These are phyloP conservation scores for Pseudocercospora fijiensis DNA, from an alignment of 2,329 filamentous ascomycete species.

Conservation along the genomic window DNA sequence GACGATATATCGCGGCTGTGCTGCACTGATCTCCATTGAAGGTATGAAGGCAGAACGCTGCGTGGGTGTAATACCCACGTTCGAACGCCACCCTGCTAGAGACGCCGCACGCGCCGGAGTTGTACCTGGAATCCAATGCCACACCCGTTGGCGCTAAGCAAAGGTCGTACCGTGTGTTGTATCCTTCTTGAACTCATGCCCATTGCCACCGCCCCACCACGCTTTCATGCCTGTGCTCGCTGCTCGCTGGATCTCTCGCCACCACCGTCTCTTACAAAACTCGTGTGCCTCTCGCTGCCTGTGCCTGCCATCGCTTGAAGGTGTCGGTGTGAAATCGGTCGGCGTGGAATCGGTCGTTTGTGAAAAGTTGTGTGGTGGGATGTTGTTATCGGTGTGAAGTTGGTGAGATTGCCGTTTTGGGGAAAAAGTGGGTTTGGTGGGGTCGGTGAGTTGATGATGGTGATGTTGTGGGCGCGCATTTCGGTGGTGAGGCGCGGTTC, in stretches of 20 bases:
- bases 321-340: neutral
- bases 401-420: neutral
- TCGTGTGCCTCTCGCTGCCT: neutral
- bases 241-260: neutral
- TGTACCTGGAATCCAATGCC: neutral
- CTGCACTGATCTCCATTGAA: neutral
- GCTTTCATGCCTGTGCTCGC: slow-evolving; percentile 6
- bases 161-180: neutral
- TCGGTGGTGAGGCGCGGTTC: neutral
- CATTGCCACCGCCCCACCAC: neutral
- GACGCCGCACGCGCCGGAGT: neutral
- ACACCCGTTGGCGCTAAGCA: neutral
- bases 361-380: no score
- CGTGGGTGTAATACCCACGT: neutral
- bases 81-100: neutral
- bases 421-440: neutral
- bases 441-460: neutral
- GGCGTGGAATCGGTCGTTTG: neutral
- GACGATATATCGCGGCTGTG: neutral
- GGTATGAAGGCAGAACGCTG: neutral
- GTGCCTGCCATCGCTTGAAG: neutral
- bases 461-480: neutral
- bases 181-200: neutral
- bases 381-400: neutral
- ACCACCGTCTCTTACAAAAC: neutral